Evolutionary conservation across 345 rosid species (phyloP).

Genomic region (Streptanthus diversifolius): DNA sequence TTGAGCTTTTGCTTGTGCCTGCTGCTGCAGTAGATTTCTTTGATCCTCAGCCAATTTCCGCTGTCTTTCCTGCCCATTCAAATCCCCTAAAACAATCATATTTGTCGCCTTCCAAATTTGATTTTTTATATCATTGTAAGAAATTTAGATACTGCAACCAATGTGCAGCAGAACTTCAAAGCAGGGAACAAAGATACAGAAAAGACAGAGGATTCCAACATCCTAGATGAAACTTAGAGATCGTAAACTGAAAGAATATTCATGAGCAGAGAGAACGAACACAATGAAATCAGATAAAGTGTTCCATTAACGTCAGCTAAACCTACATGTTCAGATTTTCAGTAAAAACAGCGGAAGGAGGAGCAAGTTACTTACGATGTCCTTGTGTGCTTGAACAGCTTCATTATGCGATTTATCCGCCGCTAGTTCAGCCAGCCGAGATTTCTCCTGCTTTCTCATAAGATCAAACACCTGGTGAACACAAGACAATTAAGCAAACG

Average conservation of each 20-base stretch:
- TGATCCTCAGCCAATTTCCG: conserved; percentile 79
- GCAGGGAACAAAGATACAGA: not conserved
- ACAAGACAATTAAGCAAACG: conserved; percentile 12
- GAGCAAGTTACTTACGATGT: conserved; percentile 60
- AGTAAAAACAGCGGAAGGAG: not conserved
- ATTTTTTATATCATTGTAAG: not conserved
- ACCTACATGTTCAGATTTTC: not conserved
- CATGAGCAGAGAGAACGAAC: not conserved
- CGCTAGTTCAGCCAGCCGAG: conserved; percentile 58
- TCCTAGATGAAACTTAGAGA: not conserved
- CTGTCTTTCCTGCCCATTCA: conserved; percentile 76
- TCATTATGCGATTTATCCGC: conserved; percentile 69
- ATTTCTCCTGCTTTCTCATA: conserved; percentile 84
- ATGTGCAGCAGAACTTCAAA: not conserved
- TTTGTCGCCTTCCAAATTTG: not conserved
- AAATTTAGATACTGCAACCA: not conserved
- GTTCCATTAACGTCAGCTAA: not conserved
- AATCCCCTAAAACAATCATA: conserved; percentile 15
- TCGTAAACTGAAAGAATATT: not conserved
- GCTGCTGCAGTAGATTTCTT: conserved; percentile 74
- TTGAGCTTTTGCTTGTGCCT: conserved; percentile 82
- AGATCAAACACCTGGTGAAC: conserved; percentile 67
- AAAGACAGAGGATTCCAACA: not conserved
- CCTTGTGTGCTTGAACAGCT: conserved; percentile 60
- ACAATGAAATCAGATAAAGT: not conserved